Evolutionary conservation across 805 yeast species (phyloP).

Genomic region (Nakazawaea wyomingensis): DNA sequence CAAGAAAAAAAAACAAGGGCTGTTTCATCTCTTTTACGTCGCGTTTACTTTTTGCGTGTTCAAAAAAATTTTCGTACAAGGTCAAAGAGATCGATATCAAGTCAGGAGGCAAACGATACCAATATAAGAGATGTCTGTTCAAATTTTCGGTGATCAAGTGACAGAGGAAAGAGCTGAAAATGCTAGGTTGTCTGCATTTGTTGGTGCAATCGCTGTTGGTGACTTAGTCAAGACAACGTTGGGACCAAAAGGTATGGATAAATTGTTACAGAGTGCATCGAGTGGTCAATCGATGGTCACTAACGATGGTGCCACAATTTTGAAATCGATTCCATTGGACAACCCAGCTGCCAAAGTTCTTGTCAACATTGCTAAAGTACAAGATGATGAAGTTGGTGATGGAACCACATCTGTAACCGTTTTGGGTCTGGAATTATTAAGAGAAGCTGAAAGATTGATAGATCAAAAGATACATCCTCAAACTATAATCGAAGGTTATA

Average conservation of each 20-base stretch:
- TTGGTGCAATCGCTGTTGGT: constrained; percentile 99
- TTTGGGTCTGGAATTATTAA: constrained; percentile 80
- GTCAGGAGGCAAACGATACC: neutral
- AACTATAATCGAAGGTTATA: constrained; percentile 91
- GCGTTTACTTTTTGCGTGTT: constrained; percentile 5
- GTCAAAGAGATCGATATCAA: neutral
- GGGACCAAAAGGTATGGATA: constrained; percentile 99
- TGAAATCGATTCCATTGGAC: constrained; percentile 89
- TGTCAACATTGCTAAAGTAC: constrained; percentile 92
- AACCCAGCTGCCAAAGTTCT: constrained; percentile 96
- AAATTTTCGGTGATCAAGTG: constrained; percentile 95
- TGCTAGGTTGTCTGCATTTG: constrained; percentile 95
- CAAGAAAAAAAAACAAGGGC: constrained; percentile 4
- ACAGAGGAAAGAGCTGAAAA: constrained; percentile 97
- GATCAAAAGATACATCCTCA: constrained; percentile 96
- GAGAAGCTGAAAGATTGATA: constrained; percentile 91
- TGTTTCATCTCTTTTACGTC: neutral
- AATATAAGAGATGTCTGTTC: constrained; percentile 52
- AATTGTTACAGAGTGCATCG: constrained; percentile 80
- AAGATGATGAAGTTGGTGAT: constrained; percentile 98
- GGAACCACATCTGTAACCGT: constrained; percentile 98
- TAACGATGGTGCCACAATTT: constrained; percentile 97
- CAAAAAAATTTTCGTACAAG: constrained; percentile 5
- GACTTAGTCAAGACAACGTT: constrained; percentile 90
- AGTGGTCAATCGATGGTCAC: constrained; percentile 79